A percentile compares a stretch with the other conserved stretches of the same genome.
These are phyloP conservation scores for Sarocladium strictum DNA, from an alignment of 2,329 filamentous ascomycete genomes.

Conservation along the genomic window DNA sequence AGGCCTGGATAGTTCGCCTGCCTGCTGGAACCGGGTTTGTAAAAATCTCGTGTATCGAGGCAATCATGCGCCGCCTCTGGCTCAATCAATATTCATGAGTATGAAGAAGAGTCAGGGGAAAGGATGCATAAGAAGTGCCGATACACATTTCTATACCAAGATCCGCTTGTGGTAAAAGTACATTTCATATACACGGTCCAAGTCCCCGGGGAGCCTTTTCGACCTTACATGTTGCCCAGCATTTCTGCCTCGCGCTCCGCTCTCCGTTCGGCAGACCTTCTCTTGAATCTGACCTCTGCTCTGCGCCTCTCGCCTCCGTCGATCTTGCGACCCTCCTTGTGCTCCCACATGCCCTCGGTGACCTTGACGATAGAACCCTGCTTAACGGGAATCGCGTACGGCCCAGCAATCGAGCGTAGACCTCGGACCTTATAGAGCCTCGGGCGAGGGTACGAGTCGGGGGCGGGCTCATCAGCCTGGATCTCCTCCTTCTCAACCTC, in stretches of 20 bases:
- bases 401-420: slow-evolving; percentile 66
- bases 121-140: background rate
- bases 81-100: background rate
- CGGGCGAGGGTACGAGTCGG: slow-evolving; percentile 18
- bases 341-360: slow-evolving; percentile 90
- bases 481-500: background rate
- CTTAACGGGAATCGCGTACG: slow-evolving; percentile 63
- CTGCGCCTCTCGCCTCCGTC: slow-evolving; percentile 91
- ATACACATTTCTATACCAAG: background rate
- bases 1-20: too few species aligned
- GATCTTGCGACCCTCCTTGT: slow-evolving; percentile 80
- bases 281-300: slow-evolving; percentile 83
- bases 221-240: slow-evolving; percentile 24
- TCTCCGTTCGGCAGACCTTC: slow-evolving; percentile 70
- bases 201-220: background rate
- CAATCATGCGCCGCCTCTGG: too few species aligned
- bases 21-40: too few species aligned
- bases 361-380: slow-evolving; percentile 61
- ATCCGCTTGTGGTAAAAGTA: slow-evolving; percentile 16
- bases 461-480: slow-evolving; percentile 14
- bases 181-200: slow-evolving; percentile 12
- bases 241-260: slow-evolving; percentile 49
- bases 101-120: background rate
- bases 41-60: too few species aligned
- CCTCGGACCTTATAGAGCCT: slow-evolving; percentile 58